These are phyloP conservation scores for Tylopilus sp. DNA, from an alignment of 768 basidiomycete genomes.

Conservation along the genomic window DNA sequence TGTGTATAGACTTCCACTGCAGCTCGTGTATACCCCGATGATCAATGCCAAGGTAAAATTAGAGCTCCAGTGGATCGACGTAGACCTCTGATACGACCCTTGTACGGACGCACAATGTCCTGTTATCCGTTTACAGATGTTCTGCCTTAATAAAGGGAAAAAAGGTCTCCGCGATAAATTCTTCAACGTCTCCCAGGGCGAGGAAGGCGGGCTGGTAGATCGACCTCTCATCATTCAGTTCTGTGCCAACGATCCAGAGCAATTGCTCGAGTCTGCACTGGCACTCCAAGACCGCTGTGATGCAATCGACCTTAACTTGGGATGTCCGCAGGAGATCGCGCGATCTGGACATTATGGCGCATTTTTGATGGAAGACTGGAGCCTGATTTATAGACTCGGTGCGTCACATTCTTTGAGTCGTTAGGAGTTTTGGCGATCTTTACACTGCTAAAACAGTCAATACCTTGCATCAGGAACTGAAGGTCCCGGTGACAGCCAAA, in stretches of 20 bases:
- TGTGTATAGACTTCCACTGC: neutral
- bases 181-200: slow-evolving; percentile 67
- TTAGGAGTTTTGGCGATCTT: neutral
- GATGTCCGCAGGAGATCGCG: slow-evolving; percentile 96
- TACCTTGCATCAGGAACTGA: slow-evolving; percentile 76
- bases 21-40: slow-evolving; percentile 97
- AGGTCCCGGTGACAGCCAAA: slow-evolving; percentile 94
- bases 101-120: neutral
- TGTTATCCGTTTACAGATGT: slow-evolving; percentile 47
- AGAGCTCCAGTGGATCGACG: neutral
- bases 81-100: neutral
- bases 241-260: slow-evolving; percentile 84
- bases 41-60: slow-evolving; percentile 80
- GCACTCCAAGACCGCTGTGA: slow-evolving; percentile 79
- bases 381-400: slow-evolving; percentile 79
- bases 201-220: slow-evolving; percentile 78
- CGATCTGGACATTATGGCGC: slow-evolving; percentile 82
- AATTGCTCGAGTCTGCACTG: slow-evolving; percentile 74
- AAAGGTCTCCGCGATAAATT: slow-evolving; percentile 54
- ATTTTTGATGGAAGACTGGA: slow-evolving; percentile 95
- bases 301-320: slow-evolving; percentile 91
- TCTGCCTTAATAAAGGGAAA: slow-evolving; percentile 34
- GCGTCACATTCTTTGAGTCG: slow-evolving; percentile 18
- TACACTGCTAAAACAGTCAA: slow-evolving; percentile 53
- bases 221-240: slow-evolving; percentile 91